These are phyloP conservation scores for Suillus plorans DNA, from an alignment of 768 basidiomycete genomes.

Conservation along the genomic window DNA sequence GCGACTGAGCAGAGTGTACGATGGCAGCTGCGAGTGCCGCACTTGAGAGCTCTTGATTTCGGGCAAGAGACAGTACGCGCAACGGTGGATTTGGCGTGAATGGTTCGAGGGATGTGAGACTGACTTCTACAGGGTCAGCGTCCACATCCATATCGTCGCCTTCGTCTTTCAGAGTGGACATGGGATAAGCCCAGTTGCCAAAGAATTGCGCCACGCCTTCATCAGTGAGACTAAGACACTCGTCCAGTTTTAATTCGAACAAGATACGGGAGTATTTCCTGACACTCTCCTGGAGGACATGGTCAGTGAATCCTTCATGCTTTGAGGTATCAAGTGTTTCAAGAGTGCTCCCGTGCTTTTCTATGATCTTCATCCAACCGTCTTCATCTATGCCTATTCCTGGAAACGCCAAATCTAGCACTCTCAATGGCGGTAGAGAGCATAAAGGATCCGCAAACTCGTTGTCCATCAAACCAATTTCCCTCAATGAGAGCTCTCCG, in stretches of 20 bases:
- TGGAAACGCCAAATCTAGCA: conserved; percentile 72
- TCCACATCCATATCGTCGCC: conserved; percentile 25
- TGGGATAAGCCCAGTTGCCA: conserved; percentile 41
- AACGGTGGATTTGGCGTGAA: conserved; percentile 46
- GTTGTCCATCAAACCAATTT: conserved; percentile 72
- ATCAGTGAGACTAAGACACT: conserved; percentile 66
- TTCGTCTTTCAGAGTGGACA: background rate
- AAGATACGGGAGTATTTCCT: conserved; percentile 47
- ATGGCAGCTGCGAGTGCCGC: conserved; percentile 63
- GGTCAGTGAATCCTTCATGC: conserved; percentile 61
- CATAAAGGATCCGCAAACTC: conserved; percentile 56
- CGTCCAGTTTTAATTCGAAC: conserved; percentile 50
- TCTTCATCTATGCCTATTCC: conserved; percentile 52
- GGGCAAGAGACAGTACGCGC: conserved; percentile 54
- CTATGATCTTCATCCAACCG: conserved; percentile 56
- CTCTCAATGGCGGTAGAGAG: conserved; percentile 38
- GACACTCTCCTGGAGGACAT: conserved; percentile 61
- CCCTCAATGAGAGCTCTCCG: conserved; percentile 72
- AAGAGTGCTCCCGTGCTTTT: conserved; percentile 52
- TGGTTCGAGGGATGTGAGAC: background rate
- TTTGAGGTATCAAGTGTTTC: conserved; percentile 69
- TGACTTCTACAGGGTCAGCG: background rate
- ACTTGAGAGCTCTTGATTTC: conserved; percentile 54
- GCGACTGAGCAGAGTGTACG: conserved; percentile 56
- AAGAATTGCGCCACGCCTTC: conserved; percentile 72